These are phyloP conservation scores for Fusarium verrucosum DNA, from an alignment of 2,329 filamentous ascomycete species.

Conservation along the genomic window DNA sequence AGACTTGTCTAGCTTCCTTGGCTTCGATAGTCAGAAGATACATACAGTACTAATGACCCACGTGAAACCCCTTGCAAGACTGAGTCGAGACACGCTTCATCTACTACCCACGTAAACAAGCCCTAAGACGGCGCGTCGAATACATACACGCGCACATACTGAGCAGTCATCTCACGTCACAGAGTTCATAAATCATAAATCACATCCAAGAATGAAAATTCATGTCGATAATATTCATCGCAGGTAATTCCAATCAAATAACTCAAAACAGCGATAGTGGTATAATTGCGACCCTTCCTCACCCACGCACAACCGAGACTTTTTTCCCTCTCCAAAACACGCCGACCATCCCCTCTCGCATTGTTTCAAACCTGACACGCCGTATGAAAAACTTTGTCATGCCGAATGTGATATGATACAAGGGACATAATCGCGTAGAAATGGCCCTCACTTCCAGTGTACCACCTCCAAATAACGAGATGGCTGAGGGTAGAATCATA, in stretches of 20 bases:
- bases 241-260: conserved; percentile 17
- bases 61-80: conserved; percentile 35
- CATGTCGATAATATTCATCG: conserved; percentile 10
- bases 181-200: background rate
- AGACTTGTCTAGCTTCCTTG: background rate
- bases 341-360: conserved; percentile 27
- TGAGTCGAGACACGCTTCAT: conserved; percentile 36
- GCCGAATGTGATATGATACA: conserved; percentile 40
- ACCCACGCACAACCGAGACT: conserved; percentile 31
- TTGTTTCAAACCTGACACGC: conserved; percentile 31
- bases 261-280: conserved; percentile 38
- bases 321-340: conserved; percentile 26
- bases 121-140: conserved; percentile 37
- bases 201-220: background rate
- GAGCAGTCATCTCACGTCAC: background rate
- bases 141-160: conserved; percentile 10
- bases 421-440: conserved; percentile 35
- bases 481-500: conserved; percentile 32
- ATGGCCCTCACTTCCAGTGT: conserved; percentile 31
- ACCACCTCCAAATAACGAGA: conserved; percentile 35
- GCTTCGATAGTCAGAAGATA: background rate
- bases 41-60: conserved; percentile 22
- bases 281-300: conserved; percentile 35
- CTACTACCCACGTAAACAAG: conserved; percentile 39
- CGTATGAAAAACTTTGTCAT: conserved; percentile 33